Evolutionary conservation across 805 yeast genomes (phyloP).

Genomic region (Candida sanyiensis): DNA sequence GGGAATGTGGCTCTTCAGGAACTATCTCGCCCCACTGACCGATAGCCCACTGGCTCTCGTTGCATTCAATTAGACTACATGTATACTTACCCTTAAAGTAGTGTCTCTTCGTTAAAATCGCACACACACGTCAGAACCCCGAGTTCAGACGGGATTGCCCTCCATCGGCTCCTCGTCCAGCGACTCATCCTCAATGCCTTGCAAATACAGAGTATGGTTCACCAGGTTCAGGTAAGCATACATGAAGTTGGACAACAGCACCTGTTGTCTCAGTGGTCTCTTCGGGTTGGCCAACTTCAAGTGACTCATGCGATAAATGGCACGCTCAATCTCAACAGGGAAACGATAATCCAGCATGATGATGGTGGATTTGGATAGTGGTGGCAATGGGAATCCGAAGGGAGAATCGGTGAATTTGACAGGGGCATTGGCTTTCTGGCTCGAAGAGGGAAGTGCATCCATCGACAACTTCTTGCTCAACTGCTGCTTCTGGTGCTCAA

Average conservation of each 20-base stretch:
- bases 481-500: constrained; percentile 13
- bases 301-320: constrained; percentile 88
- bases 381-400: constrained; percentile 83
- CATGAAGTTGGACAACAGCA: constrained; percentile 91
- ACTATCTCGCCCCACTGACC: constrained; percentile 26
- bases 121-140: no score
- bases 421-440: constrained; percentile 44
- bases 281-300: constrained; percentile 91
- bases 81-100: constrained; percentile 28
- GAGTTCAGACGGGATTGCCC: no score
- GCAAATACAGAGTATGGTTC: constrained; percentile 80
- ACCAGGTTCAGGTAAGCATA: constrained; percentile 92
- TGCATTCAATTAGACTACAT: background rate
- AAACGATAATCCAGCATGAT: constrained; percentile 80
- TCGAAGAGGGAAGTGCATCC: constrained; percentile 31
- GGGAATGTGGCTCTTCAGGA: constrained; percentile 39
- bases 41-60: constrained; percentile 17
- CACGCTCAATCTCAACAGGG: constrained; percentile 94
- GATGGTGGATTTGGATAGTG: constrained; percentile 67
- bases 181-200: constrained; percentile 46
- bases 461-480: constrained; percentile 26
- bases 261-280: constrained; percentile 88
- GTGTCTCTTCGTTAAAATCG: no score
- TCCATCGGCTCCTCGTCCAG: no score
- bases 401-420: constrained; percentile 69